Base-by-base conservation (phyloP, 2,329 filamentous ascomycete genomes). In the Aplosporella prunicola region DNA sequence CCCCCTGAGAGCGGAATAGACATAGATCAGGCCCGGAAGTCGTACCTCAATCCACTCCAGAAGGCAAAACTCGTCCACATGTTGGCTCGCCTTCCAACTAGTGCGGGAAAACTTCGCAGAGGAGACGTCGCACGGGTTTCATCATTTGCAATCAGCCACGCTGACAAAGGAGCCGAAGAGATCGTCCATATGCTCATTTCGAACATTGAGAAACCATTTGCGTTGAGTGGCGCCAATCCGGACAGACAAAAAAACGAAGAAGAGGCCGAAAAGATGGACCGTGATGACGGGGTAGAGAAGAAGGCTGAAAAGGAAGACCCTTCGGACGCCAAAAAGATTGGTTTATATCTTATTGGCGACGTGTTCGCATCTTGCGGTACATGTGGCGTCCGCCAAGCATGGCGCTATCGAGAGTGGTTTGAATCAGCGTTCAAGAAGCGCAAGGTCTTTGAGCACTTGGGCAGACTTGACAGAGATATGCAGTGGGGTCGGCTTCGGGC, bases 71-170 rank as follows among this genome's bases (percentile, higher is more conserved):
- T 96, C 5, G 76, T 82, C 0, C 85, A 93, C 58, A 66, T 95
- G 8, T 69, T 96, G n/a, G 77, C 82, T 3, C 76, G 87, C 11
- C 66, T 96, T 17, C 91, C 91, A 0, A 82, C 78, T 3, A 78
- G 75, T 3, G 76, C 85, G 25, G 74, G 78, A 2, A 81, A 74
- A 47, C 68, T 95, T 17, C 74, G 84, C 18, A 85, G 85, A 51
- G 87, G 86, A 3, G 86, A 96, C 51, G 76, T 96, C 30, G 88
- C 86, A 1, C 74, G 87, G 5, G 71, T 95, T 2, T 89, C 88
- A 1, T 74, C 81, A 3, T 95, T 96, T 60, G 88, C 88, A 9
- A 86, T 96, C 39, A 80, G 80, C 2, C 86, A 96, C 55, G 83
- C 87, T 2, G 84, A 81, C 25, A 72, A 78, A 14, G 91, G 88